Evolutionary conservation across 2,329 filamentous ascomycete species (phyloP).

Genomic region (Coniochaeta hoffmannii): DNA sequence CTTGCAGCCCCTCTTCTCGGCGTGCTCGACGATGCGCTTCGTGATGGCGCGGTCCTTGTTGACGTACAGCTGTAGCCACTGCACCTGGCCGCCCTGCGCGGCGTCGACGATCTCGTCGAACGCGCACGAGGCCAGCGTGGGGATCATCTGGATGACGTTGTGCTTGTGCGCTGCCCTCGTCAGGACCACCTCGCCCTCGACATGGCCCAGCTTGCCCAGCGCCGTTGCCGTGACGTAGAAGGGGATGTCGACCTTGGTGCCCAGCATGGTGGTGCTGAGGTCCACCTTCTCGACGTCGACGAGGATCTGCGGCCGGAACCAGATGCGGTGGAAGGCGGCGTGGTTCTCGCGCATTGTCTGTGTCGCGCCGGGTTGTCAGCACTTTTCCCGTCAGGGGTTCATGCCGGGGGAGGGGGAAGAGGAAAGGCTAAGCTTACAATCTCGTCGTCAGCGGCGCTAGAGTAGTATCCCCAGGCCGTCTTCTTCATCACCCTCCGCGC

Average conservation of each 20-base stretch:
- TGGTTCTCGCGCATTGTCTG: constrained; percentile 95
- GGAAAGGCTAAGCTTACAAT: constrained; percentile 50
- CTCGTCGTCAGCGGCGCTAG: constrained; percentile 83
- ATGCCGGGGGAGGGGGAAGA: not conserved
- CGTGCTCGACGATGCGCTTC: constrained; percentile 81
- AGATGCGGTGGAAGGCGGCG: constrained; percentile 89
- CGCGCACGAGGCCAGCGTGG: constrained; percentile 90
- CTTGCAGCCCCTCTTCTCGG: constrained; percentile 85
- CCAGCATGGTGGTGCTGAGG: constrained; percentile 87
- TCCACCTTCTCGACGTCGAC: constrained; percentile 86
- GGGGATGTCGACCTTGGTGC: constrained; percentile 73
- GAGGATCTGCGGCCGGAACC: constrained; percentile 88
- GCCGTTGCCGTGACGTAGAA: constrained; percentile 97
- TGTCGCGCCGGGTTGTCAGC: not conserved
- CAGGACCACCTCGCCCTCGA: constrained; percentile 87
- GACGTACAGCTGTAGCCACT: constrained; percentile 96
- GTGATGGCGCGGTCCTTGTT: constrained; percentile 95
- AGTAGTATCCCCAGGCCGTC: constrained; percentile 96
- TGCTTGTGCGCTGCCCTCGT: constrained; percentile 79
- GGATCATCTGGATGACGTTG: constrained; percentile 96
- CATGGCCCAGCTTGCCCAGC: constrained; percentile 87
- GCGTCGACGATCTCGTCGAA: constrained; percentile 97
- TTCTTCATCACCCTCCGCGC: constrained; percentile 90
- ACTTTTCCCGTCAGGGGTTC: not conserved
- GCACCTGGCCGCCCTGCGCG: constrained; percentile 67